Conservation (phyloP, 2,329 filamentous ascomycete species). For the Trichophaea hybrida region DNA sequence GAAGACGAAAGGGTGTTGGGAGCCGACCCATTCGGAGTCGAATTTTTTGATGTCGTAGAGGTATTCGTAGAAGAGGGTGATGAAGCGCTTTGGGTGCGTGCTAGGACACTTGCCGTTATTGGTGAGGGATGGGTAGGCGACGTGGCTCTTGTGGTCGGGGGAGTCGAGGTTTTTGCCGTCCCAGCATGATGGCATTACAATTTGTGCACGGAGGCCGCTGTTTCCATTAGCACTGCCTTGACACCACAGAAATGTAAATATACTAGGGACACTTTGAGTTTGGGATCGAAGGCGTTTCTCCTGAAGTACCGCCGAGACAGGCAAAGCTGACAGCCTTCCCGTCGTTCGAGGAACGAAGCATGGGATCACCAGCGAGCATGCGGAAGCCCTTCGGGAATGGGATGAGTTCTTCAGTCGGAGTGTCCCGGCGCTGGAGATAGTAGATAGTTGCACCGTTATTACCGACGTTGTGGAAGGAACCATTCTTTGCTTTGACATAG, state of each 20-base stretch:
- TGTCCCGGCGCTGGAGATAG: constrained; percentile 46
- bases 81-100: constrained; percentile 40
- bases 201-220: constrained; percentile 43
- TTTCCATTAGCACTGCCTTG: constrained; percentile 11
- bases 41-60: constrained; percentile 42
- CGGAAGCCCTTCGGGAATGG: constrained; percentile 57
- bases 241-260: neutral
- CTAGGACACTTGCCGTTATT: constrained; percentile 42
- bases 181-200: constrained; percentile 64
- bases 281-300: constrained; percentile 49
- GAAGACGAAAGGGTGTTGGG: constrained; percentile 49
- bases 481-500: constrained; percentile 51
- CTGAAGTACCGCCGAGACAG: constrained; percentile 38
- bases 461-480: constrained; percentile 50
- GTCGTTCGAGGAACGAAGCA: constrained; percentile 43
- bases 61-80: constrained; percentile 47
- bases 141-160: constrained; percentile 48
- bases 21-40: constrained; percentile 38
- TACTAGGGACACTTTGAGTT: constrained; percentile 50
- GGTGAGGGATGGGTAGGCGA: constrained; percentile 44
- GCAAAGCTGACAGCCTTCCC: constrained; percentile 41
- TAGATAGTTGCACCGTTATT: constrained; percentile 49
- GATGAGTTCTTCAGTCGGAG: constrained; percentile 49
- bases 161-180: constrained; percentile 46
- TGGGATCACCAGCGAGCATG: constrained; percentile 54